Evolutionary conservation across 1,284 basidiomycete species (phyloP).

Genomic region (Amylostereum chailletii): DNA sequence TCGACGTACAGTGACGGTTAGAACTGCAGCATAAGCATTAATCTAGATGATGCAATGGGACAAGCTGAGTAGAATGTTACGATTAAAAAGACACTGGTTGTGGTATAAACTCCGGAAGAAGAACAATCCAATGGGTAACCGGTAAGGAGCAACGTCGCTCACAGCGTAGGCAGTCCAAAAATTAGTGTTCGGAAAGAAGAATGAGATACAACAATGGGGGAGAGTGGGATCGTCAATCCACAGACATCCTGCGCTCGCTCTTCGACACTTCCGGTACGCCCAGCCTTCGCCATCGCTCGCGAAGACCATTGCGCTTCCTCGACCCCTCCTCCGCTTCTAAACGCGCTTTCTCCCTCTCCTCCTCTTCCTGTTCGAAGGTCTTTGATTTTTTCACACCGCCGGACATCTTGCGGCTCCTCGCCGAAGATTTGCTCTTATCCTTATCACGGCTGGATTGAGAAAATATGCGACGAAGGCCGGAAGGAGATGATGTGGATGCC

Average conservation of each 20-base stretch:
- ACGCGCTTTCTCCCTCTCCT: slow-evolving; percentile 18
- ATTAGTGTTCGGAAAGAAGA: too few species aligned
- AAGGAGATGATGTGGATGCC: slow-evolving; percentile 6
- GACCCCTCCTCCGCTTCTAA: too few species aligned
- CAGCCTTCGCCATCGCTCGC: slow-evolving; percentile 9
- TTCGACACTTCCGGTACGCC: slow-evolving; percentile 9
- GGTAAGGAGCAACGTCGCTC: too few species aligned
- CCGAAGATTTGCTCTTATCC: slow-evolving; percentile 7
- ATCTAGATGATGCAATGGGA: too few species aligned
- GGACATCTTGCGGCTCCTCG: slow-evolving; percentile 6
- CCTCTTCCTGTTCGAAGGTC: slow-evolving; percentile 15
- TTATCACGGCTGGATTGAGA: slow-evolving; percentile 19
- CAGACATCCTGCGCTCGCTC: slow-evolving; percentile 7
- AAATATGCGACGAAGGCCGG: slow-evolving; percentile 28
- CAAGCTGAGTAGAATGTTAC: too few species aligned
- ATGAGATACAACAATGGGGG: too few species aligned
- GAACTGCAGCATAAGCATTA: too few species aligned
- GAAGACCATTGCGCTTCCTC: neutral
- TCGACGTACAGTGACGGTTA: too few species aligned
- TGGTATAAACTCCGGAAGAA: too few species aligned
- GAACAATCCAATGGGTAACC: too few species aligned
- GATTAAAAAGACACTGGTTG: too few species aligned
- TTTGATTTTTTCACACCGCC: slow-evolving; percentile 9
- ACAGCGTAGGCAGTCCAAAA: too few species aligned
- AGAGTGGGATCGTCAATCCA: slow-evolving; percentile 6